Percentiles rank a stretch among this genome's conserved stretches.
phyloP scores from a whole-genome alignment of 345 rosid genomes.

The Salix koriyanagi region DNA sequence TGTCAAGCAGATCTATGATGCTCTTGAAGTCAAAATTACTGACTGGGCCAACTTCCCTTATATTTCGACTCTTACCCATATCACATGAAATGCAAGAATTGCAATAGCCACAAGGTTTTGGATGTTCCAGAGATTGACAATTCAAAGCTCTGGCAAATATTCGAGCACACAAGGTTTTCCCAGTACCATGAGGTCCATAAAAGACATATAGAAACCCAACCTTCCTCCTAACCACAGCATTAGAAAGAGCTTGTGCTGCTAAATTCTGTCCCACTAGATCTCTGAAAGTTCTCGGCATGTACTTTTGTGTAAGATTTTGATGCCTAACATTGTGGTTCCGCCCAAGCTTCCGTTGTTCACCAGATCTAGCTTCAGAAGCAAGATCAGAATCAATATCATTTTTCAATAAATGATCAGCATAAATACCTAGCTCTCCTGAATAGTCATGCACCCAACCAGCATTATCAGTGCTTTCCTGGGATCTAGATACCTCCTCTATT shows the following conservation, averaged over 20 bases:
- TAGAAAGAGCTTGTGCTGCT: constrained; percentile 81
- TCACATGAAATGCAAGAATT: constrained; percentile 67
- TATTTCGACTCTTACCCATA: constrained; percentile 63
- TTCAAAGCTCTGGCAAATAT: constrained; percentile 86
- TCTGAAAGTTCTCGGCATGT: constrained; percentile 65
- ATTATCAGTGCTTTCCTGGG: constrained; percentile 56
- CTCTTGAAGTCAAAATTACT: constrained; percentile 66
- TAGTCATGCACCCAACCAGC: constrained; percentile 83
- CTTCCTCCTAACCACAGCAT: constrained; percentile 68
- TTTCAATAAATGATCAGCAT: constrained; percentile 73
- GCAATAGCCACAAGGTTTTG: constrained; percentile 80
- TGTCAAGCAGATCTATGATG: constrained; percentile 68
- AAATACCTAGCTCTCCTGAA: constrained; percentile 90
- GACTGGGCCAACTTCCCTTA: constrained; percentile 80
- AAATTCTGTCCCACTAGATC: constrained; percentile 88
- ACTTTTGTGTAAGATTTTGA: constrained; percentile 80
- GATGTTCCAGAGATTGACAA: constrained; percentile 67
- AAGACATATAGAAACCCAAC: constrained; percentile 86
- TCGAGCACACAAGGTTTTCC: constrained; percentile 92
- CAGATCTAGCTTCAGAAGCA: constrained; percentile 79
- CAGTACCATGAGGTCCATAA: constrained; percentile 96
- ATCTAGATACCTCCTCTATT: constrained; percentile 59
- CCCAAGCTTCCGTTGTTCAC: constrained; percentile 35
- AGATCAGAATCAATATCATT: constrained; percentile 60
- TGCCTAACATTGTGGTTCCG: constrained; percentile 45